Base-by-base conservation (phyloP, 2,329 filamentous ascomycete genomes). In the Uncinocarpus reesii region DNA sequence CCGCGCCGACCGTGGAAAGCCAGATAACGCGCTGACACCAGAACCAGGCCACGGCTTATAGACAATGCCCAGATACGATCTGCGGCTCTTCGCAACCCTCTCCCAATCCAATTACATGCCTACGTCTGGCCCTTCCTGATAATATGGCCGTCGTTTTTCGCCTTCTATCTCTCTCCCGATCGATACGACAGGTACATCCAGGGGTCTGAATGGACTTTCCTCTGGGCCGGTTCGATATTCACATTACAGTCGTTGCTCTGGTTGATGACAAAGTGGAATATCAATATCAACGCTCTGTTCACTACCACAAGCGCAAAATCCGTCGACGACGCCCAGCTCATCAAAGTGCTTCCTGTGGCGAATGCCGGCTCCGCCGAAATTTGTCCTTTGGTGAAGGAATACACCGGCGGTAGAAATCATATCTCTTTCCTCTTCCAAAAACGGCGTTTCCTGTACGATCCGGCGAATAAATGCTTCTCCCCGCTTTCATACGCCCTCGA, bases 191-290 rank as follows among this genome's bases (percentile, higher is more conserved):
- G 82, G 63, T 82, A 96, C 71, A 93, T 98, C 55, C 80, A 84
- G 59, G 89, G 84, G n/a, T 81, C 84, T 58, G 92, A 98, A 74
- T 98, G 92, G 90, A 96, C 93, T 0, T 94, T 95, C 64, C 86
- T 98, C 54, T 98, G 86, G 81, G 79, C 84, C 56, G 90, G 85
- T 60, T 77, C 80, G 57, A 95, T 98, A 63, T 75, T 93, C 65
- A 95, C 89, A 8, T 62, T 84, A 49, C 93, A 98, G 72, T 81
- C 86, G 55, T 76, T 98, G 55, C 71, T 88, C 58, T 98, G 92
- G 90, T 77, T 98, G 53, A 90, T 85, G 71, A 98, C 92, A 40
- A 87, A 96, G 71, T 98, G 92, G 92, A 96, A 86, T 62, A 87
- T 98, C 64, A 82, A 89, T 62, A 72, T 96, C 54, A 79, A 81